Conservation (phyloP, 2,329 filamentous ascomycete genomes). For the Colletotrichum filicis region DNA sequence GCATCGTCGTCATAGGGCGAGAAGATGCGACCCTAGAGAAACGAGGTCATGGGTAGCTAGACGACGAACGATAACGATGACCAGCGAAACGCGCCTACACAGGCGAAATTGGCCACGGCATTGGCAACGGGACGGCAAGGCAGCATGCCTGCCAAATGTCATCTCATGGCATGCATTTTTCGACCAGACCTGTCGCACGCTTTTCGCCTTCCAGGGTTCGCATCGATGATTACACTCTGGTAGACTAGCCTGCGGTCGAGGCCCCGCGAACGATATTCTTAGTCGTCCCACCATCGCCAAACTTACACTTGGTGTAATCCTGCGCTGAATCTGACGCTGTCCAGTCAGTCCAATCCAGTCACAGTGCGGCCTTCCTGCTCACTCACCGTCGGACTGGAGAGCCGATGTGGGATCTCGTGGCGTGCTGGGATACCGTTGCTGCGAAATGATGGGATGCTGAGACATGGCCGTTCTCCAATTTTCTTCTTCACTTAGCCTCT, state of each 20-base stretch:
- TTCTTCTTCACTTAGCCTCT: not conserved
- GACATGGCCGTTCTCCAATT: slow-evolving; percentile 14
- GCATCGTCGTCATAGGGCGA: slow-evolving; percentile 20
- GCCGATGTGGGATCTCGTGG: slow-evolving; percentile 13
- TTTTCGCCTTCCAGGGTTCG: slow-evolving; percentile 1
- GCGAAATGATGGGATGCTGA: slow-evolving; percentile 20
- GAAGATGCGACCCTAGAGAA: slow-evolving; percentile 1
- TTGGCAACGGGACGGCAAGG: not conserved
- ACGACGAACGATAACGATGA: not conserved
- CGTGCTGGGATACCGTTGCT: slow-evolving; percentile 22
- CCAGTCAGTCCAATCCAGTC: not conserved
- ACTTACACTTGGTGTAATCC: slow-evolving; percentile 17
- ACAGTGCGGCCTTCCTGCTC: slow-evolving; percentile 3
- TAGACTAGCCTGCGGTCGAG: slow-evolving; percentile 17
- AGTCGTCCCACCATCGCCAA: slow-evolving; percentile 24
- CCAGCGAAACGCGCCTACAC: not conserved
- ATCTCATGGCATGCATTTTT: slow-evolving; percentile 19
- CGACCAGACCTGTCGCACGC: slow-evolving; percentile 1
- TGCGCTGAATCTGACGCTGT: slow-evolving; percentile 15
- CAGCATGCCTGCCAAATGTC: slow-evolving; percentile 19
- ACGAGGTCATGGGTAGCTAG: slow-evolving; percentile 7
- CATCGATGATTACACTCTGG: slow-evolving; percentile 1
- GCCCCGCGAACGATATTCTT: slow-evolving; percentile 6
- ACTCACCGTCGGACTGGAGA: slow-evolving; percentile 6
- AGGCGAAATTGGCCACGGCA: slow-evolving; percentile 4